Evolutionary conservation across 1,284 basidiomycete genomes (phyloP), one percentile per base, ranked within the genome.

Genomic region (Pseudozyma flocculosa): DNA sequence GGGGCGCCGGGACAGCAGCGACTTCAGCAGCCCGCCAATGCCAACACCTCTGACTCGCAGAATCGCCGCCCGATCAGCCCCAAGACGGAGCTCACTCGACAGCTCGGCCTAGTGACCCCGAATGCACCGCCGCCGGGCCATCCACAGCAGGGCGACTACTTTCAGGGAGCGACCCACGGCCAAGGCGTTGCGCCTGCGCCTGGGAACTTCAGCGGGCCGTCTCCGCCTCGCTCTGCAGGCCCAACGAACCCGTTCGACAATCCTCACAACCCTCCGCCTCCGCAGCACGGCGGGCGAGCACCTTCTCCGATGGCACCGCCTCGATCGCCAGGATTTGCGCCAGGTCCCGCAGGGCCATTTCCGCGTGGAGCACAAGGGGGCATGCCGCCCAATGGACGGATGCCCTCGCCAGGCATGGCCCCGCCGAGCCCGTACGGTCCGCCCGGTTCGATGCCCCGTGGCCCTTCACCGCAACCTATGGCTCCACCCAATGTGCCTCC

Each of bases 91-190:
- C 43, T 71, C 40, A 66, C 68, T n/a, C 57, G 57, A 30, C 61
- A 71, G 42, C 60, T 71, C 14, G 68, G 68, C 11, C 65, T 71
- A 7, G 59, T 23, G 32, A 56, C 34, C 13, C 58, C 59, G 13
- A 57, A 47, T 24, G 45, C 53, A 13, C 50, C 48, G 17, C 21
- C 48, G 10, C 15, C 17, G 7, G 26, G 26, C 5, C 13, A 26
- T 30, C 26, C 8, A 30, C 26, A 21, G 17, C 11, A 26, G 26
- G 29, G 42, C 42, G 13, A 21, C 42, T 11, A 29, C 22, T 32
- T 17, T 26, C 8, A 9, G 7, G 48, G 32, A n/a, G 26, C 48
- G 18, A 18, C 45, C 11, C 4, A 38, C 29, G 18, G 23, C 15
- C 45, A 43, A 14, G 57, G 30, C 13, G 32, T 46, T 23, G 44